Conservation (phyloP, 2,329 filamentous ascomycete species). For the Apiospora koreana region DNA sequence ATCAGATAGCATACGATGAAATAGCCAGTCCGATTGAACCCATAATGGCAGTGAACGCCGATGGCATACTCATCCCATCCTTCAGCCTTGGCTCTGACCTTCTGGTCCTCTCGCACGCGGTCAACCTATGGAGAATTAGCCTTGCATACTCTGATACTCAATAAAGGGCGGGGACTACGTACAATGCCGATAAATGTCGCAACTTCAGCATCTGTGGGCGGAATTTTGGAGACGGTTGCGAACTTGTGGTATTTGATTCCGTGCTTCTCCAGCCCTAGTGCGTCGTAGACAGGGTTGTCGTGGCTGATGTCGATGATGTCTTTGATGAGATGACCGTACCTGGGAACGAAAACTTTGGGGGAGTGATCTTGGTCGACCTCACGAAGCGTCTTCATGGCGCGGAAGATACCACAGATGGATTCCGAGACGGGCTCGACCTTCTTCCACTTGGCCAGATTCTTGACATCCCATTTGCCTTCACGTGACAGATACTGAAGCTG, state of each 20-base stretch:
- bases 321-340: conserved; percentile 60
- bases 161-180: background rate
- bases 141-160: background rate
- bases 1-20: conserved; percentile 91
- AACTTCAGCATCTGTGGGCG: conserved; percentile 61
- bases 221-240: conserved; percentile 88
- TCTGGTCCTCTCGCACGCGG: conserved; percentile 58
- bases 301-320: conserved; percentile 90
- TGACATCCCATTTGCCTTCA: conserved; percentile 96
- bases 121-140: conserved; percentile 48
- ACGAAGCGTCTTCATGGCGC: conserved; percentile 89
- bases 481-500: conserved; percentile 86
- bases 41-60: conserved; percentile 93
- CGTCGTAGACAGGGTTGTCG: conserved; percentile 87
- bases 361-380: conserved; percentile 85
- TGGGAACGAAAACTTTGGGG: conserved; percentile 64
- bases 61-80: conserved; percentile 54
- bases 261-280: conserved; percentile 64
- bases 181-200: conserved; percentile 52
- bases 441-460: conserved; percentile 92
- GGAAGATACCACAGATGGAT: conserved; percentile 77
- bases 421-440: conserved; percentile 75
- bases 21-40: conserved; percentile 92
- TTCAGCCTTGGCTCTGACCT: conserved; percentile 42
- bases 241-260: conserved; percentile 81